A percentile compares a stretch with the other conserved stretches of the same genome.
Conservation (phyloP, 169 alveolate genomes). For the Eimeria praecox region DNA sequence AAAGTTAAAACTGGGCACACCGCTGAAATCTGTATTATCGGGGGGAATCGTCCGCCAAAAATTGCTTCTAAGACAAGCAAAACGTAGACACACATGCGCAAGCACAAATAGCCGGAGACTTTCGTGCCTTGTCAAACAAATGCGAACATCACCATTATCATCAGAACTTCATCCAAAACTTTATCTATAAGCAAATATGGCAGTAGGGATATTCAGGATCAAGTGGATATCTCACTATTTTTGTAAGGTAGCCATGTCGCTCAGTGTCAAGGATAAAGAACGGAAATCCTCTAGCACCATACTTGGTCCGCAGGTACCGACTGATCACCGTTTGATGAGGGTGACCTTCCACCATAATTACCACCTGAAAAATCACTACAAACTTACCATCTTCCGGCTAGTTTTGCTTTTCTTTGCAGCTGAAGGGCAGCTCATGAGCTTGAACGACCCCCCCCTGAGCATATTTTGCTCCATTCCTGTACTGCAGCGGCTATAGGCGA, state of each 20-base stretch:
- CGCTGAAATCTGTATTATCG: not conserved
- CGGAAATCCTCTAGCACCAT: constrained; percentile 49
- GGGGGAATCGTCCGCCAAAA: not conserved
- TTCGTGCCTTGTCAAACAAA: not conserved
- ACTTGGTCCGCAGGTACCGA: not conserved
- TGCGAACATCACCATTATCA: not conserved
- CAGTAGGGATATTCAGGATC: not conserved
- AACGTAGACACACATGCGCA: not conserved
- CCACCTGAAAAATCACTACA: constrained; percentile 27
- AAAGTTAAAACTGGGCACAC: not conserved
- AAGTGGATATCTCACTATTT: not conserved
- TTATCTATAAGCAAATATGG: not conserved
- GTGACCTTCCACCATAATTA: constrained; percentile 57
- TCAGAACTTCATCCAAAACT: not conserved
- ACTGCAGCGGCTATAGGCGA: not conserved
- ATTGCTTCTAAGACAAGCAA: not conserved
- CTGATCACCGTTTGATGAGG: constrained; percentile 10
- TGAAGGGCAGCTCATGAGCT: too few relatives aligned
- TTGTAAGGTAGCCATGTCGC: constrained; percentile 8
- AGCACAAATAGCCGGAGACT: not conserved
- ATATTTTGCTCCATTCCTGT: not conserved
- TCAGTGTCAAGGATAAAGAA: not conserved
- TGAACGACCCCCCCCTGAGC: not conserved
- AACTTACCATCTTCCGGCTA: not conserved
- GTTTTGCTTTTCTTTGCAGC: not conserved